phyloP scores from a whole-genome alignment of 208 protist genomes.

The Wallacemonas rigidus region DNA sequence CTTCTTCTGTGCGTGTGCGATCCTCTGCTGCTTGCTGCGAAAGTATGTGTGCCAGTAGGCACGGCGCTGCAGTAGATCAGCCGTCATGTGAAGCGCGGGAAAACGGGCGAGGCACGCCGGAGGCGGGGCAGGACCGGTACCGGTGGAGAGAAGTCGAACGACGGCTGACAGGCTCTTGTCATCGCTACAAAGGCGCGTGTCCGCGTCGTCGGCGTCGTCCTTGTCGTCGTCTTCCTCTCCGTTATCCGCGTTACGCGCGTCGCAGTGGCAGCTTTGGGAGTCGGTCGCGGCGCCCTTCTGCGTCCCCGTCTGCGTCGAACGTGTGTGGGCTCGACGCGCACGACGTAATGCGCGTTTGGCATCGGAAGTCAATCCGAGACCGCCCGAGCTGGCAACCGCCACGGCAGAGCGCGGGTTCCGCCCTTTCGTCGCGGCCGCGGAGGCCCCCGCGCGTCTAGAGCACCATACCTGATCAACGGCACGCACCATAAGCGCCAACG shows the following conservation, averaged over 20 bases:
- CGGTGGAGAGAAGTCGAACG: background rate
- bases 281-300: too few relatives aligned
- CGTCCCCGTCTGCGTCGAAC: background rate
- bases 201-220: background rate
- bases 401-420: background rate
- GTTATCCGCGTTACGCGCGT: too few relatives aligned
- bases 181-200: too few relatives aligned
- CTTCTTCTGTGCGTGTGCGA: background rate
- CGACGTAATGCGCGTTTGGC: conserved; percentile 3
- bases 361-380: background rate
- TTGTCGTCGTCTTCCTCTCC: background rate
- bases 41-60: conserved; percentile 9
- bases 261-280: too few relatives aligned
- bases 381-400: background rate
- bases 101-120: background rate
- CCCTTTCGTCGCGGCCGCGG: background rate
- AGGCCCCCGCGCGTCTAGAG: background rate
- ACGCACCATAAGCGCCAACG: background rate
- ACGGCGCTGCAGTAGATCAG: conserved; percentile 4
- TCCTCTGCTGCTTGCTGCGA: conserved; percentile 9
- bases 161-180: background rate
- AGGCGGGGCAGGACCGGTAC: background rate
- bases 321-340: background rate
- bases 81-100: background rate
- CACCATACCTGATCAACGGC: background rate